phyloP scores from a whole-genome alignment of 768 basidiomycete genomes.

The Gymnopilus junonius region DNA sequence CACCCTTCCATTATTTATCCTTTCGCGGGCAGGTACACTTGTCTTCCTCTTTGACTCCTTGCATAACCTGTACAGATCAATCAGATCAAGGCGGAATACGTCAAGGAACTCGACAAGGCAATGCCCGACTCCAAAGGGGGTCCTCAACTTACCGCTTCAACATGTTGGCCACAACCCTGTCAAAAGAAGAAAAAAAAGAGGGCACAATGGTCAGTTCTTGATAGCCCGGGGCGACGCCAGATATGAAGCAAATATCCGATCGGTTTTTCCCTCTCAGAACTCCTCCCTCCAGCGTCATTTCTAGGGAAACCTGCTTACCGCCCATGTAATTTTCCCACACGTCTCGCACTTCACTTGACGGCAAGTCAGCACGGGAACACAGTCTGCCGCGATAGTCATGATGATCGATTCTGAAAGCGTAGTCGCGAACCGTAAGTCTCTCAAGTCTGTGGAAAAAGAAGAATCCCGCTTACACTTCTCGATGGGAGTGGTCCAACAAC shows the following conservation, averaged over 20 bases:
- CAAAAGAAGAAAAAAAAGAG: slow-evolving; percentile 14
- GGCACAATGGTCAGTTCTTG: slow-evolving; percentile 10
- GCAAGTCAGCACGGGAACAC: slow-evolving; percentile 56
- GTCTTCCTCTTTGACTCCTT: slow-evolving; percentile 49
- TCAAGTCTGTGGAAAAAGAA: slow-evolving; percentile 2
- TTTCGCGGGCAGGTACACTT: slow-evolving; percentile 42
- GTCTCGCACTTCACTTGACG: slow-evolving; percentile 57
- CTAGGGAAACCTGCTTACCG: slow-evolving; percentile 44
- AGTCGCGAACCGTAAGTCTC: background rate
- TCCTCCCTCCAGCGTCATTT: slow-evolving; percentile 17
- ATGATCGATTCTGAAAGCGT: slow-evolving; percentile 15
- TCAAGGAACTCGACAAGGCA: slow-evolving; percentile 17
- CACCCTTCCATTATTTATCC: slow-evolving; percentile 12
- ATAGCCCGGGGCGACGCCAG: slow-evolving; percentile 5
- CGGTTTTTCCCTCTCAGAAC: background rate
- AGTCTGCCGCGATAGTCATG: slow-evolving; percentile 20
- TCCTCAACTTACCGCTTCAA: slow-evolving; percentile 55
- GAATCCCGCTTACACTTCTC: background rate
- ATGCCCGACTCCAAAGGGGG: slow-evolving; percentile 14
- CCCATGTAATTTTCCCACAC: slow-evolving; percentile 77
- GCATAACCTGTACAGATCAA: slow-evolving; percentile 45
- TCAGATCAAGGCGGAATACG: slow-evolving; percentile 24
- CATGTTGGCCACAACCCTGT: slow-evolving; percentile 76
- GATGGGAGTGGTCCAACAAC: slow-evolving; percentile 1
- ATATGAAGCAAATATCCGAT: slow-evolving; percentile 2